Evolutionary conservation across 2,329 filamentous ascomycete genomes (phyloP), one percentile per base, ranked within the genome.

Genomic region (Botrytis deweyae): DNA sequence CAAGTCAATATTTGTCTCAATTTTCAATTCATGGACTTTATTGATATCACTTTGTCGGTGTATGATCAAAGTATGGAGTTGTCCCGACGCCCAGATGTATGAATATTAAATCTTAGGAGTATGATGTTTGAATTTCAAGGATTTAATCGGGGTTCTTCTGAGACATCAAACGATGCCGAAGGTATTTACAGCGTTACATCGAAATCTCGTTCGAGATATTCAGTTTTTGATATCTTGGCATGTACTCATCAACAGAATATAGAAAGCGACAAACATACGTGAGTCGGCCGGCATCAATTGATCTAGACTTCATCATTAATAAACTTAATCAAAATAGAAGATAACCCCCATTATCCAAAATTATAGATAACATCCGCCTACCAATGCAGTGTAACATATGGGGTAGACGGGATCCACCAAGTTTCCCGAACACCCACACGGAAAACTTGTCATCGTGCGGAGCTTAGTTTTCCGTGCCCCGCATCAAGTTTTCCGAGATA

Each of bases 401-500:
- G 20, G 36, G 49, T n/a, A 29, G 25, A 68, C 9, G 25, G 46
- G 46, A 40, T 55, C 36, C 29, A 52, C 22, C 25, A 29, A 29
- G 46, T 68, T 29, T 58, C 25, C 65, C 49, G 46, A 33, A 14
- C 14, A 18, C 18, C 33, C 33, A 25, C 25, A 58, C 36, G 65
- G 65, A 22, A 40, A 55, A 55, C 49, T 29, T 22, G 2, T n/a
- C 49, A 18, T 12, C 42, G 7, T 58, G n/a, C 8, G 33, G 46
- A 33, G 25, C 46, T 20, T 33, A 22, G 49, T 40, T 68, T 58
- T 68, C 65, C 46, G 36, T 58, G 49, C 25, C 65, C 65, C 65
- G 65, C 46, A 58, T 68, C 20, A 22, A 29, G 49, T 58, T 68
- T 42, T 58, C 66, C 66, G 25, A 58, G 49, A 33, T 33, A 58